phyloP scores from a whole-genome alignment of 2,329 filamentous ascomycete species.

The Grosmannia clavigera region DNA sequence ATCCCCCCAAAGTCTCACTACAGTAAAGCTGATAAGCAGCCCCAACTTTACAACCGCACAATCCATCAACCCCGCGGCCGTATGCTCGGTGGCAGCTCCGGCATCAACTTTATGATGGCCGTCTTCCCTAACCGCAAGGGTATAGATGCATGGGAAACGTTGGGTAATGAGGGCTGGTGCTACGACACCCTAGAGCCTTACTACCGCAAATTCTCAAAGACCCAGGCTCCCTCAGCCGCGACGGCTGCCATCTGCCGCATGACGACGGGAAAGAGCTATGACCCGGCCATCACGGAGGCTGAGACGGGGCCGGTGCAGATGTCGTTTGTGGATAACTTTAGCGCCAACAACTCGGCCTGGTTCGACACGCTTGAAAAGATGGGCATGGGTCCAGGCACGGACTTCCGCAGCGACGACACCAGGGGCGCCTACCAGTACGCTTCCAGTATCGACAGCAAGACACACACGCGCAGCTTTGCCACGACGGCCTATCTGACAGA shows the following conservation, averaged over 20 bases:
- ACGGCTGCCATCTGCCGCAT: constrained; percentile 16
- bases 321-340: constrained; percentile 23
- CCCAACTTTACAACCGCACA: constrained; percentile 16
- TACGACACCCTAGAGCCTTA: constrained; percentile 29
- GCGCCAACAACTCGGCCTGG: constrained; percentile 22
- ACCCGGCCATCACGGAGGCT: constrained; percentile 6
- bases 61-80: constrained; percentile 21
- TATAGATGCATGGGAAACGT: constrained; percentile 42
- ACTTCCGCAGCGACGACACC: constrained; percentile 15
- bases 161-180: constrained; percentile 47
- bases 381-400: constrained; percentile 19
- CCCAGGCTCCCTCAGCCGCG: constrained; percentile 16
- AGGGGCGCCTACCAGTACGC: constrained; percentile 5
- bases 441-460: constrained; percentile 7
- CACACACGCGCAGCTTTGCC: constrained; percentile 8
- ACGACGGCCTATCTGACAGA: constrained; percentile 9
- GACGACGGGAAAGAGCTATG: constrained; percentile 19
- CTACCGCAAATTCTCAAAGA: constrained; percentile 21
- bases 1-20: no score
- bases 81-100: constrained; percentile 50
- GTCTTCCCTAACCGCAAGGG: constrained; percentile 33
- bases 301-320: constrained; percentile 24
- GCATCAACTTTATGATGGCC: constrained; percentile 47
- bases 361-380: constrained; percentile 22
- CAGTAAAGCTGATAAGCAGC: neutral